Evolutionary conservation across 2,329 filamentous ascomycete species (phyloP), one percentile per base, ranked within the genome.

Genomic region (Xylariaceae sp.): DNA sequence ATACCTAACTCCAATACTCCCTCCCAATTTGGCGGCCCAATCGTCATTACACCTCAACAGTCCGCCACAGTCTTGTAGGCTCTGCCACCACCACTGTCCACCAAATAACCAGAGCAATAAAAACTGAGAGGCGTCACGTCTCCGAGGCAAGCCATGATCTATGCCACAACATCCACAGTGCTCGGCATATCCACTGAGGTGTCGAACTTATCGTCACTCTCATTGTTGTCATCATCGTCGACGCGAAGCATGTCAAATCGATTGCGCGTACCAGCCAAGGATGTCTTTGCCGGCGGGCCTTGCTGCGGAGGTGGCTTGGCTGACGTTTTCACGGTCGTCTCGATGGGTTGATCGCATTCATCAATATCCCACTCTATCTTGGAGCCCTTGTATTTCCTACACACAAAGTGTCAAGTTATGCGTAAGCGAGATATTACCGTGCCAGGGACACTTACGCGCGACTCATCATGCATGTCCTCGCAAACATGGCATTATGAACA

Each of bases 401-500:
- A 51, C 4, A 11, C 12, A 32, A 72, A 76, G 26, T n/a, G 45
- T 69, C 37, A 70, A 61, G 39, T 42, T 34, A 11, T 37, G 3
- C 8, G 12, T 50, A 7, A 4, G 51, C 35, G 27, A 35, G 29
- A 26, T n/a, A 26, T 34, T 34, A 8, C 53, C 50, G 57, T 57
- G 11, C 34, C 2, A 26, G 12, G 41, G 27, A 43, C 5, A 71
- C 77, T 66, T 67, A 81, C 79, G 61, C 60, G 51, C 77, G 73
- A 59, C 78, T 83, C 80, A 87, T 85, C 86, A 95, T 88, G 72
- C 89, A 94, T 7, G 81, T 88, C 19, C 83, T 80, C 6, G 89
- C 88, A 70, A 86, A 89, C 50, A 89, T 78, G 8, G 89, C 87
- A 58, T 87, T 85, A 64, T 86, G 80, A 7, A 95, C 79, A 0